These are phyloP conservation scores for Catharanthus roseus DNA, from an alignment of 257 asterid species.

Conservation along the genomic window DNA sequence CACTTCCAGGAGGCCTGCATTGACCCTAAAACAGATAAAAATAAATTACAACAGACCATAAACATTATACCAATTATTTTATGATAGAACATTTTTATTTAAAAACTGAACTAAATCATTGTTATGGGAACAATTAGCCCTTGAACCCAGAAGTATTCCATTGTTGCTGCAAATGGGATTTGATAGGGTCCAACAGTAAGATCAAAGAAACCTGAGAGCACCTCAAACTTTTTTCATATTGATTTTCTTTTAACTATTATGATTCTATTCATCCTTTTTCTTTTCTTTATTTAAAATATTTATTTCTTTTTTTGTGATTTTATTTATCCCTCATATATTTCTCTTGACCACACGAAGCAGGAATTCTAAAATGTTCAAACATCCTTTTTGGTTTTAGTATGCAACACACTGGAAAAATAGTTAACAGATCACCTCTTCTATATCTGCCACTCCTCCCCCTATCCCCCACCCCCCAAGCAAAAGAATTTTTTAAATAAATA, in stretches of 20 bases:
- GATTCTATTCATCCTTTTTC: neutral
- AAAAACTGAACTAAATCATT: neutral
- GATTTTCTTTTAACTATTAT: no score
- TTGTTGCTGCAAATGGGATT: neutral
- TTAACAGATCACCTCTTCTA: neutral
- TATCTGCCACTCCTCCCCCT: neutral
- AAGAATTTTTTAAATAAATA: neutral
- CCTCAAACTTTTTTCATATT: neutral
- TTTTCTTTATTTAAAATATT: no score
- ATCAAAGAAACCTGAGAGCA: neutral
- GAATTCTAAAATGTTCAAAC: no score
- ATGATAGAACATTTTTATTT: neutral
- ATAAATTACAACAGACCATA: constrained; percentile 15
- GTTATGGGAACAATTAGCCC: neutral
- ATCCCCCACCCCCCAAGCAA: neutral
- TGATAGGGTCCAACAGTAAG: neutral
- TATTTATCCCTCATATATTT: no score
- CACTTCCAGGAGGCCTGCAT: constrained; percentile 69
- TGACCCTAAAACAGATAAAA: constrained; percentile 39
- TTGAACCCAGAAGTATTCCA: neutral
- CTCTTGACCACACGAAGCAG: no score
- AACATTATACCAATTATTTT: neutral
- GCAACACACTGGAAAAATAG: neutral
- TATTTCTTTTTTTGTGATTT: no score
- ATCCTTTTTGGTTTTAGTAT: neutral